These are phyloP conservation scores for Solanum chiquidenum DNA, from an alignment of 257 asterid genomes.

Conservation along the genomic window DNA sequence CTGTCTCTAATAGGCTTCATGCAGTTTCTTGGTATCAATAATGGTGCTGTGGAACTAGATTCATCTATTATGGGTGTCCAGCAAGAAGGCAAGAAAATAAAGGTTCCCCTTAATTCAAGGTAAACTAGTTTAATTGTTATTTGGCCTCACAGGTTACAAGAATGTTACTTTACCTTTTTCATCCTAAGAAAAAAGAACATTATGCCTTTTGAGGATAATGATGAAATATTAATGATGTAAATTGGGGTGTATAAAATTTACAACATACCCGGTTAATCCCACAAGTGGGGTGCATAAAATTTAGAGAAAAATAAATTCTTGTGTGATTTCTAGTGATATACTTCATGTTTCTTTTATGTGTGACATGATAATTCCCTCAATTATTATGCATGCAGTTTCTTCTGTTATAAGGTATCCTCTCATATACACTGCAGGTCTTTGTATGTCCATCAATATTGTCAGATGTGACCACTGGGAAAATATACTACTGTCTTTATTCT, in stretches of 20 bases:
- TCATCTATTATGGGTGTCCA: constrained; percentile 80
- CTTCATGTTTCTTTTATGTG: neutral
- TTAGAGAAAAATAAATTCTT: neutral
- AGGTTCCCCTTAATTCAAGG: constrained; percentile 96
- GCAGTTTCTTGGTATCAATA: constrained; percentile 82
- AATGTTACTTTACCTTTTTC: neutral
- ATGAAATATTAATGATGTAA: neutral
- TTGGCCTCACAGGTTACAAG: neutral
- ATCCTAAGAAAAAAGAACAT: neutral
- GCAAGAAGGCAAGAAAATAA: constrained; percentile 82
- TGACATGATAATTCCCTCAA: neutral
- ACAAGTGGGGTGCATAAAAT: neutral
- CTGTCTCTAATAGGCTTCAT: constrained; percentile 39
- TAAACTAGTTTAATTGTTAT: constrained; percentile 9
- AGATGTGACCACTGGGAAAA: neutral
- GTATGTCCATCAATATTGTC: neutral
- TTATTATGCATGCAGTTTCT: neutral
- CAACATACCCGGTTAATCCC: neutral
- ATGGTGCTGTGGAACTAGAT: constrained; percentile 93
- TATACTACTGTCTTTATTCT: neutral
- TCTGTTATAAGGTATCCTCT: neutral
- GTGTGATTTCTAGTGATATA: neutral
- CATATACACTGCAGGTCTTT: neutral
- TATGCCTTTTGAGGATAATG: neutral
- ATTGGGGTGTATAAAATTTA: neutral